Evolutionary conservation across 768 basidiomycete species (phyloP), one percentile per base, ranked within the genome.

Genomic region (Mrakia gelida): DNA sequence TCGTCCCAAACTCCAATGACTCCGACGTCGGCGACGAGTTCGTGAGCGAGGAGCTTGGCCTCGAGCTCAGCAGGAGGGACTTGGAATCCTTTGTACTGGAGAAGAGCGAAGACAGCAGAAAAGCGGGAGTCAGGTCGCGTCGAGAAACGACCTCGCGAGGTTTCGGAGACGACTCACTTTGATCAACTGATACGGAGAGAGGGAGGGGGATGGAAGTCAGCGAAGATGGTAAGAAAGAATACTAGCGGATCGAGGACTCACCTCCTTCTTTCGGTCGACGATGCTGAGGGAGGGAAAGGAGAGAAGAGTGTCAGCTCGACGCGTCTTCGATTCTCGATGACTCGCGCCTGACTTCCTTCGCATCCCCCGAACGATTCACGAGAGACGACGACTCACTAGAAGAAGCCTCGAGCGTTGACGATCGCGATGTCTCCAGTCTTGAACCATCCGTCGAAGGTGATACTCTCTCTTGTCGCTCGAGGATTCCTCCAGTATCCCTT

Each of bases 41-140:
- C 90, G 81, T 94, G 91, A 8, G 89, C 88, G 26, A 94, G 84
- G 0, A 95, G 87, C 0, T 93, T 85, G 43, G 89, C 88, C 81
- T 95, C 94, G 8, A 95, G 87, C 81, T 94, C 93, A 2, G 94
- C 93, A 0, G 93, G 93, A 11, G 94, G 89, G n/a, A 95, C 93
- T 92, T 80, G 56, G 79, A 80, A 78, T 67, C 78, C 78, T n/a
- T 79, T 79, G 71, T 70, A 79, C 67, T 86, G 86, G 82, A 86
- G 45, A 45, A 15, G 45, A 85, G n/a, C 86, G 78, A 32, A 21
- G 30, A 21, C 5, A 15, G 63, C n/a, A 28, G n/a, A 15, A 11
- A 3, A 65, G 38, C 32, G 18, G 28, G 34, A 30, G 65, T 34
- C n/a, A 30, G 30, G 65, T 26, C n/a, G 21, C 28, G 28, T 67